These are phyloP conservation scores for Oryza officinalis DNA, from an alignment of 176 grass and related monocot species.

Conservation along the genomic window DNA sequence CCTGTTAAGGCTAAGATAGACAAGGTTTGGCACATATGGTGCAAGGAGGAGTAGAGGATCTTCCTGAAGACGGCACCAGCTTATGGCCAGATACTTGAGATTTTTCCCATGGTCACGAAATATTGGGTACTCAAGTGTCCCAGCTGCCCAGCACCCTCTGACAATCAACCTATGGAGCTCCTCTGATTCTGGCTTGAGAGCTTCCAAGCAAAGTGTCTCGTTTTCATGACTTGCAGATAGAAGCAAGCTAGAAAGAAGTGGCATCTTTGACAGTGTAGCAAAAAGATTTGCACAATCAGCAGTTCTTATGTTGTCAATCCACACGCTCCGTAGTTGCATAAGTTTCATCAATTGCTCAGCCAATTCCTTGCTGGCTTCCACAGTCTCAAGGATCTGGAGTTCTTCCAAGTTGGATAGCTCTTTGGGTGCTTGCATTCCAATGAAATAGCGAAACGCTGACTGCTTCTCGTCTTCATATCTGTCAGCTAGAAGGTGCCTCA, in stretches of 20 bases:
- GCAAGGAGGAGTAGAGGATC: too few species aligned
- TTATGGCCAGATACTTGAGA: too few species aligned
- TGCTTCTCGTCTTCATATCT: neutral
- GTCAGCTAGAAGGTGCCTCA: neutral
- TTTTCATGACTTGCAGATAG: conserved; percentile 13
- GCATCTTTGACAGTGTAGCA: neutral
- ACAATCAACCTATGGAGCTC: conserved; percentile 2
- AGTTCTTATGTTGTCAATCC: neutral
- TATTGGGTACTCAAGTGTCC: neutral
- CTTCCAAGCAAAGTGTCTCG: conserved; percentile 28
- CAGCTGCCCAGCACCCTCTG: neutral
- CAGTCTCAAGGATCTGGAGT: neutral
- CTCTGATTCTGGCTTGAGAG: neutral
- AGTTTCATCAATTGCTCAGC: neutral
- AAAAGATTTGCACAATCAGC: neutral
- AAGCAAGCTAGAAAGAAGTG: neutral
- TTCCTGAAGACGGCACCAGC: too few species aligned
- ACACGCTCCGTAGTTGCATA: neutral
- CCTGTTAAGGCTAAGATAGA: too few species aligned
- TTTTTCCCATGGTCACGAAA: neutral
- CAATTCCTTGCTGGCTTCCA: neutral
- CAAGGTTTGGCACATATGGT: too few species aligned
- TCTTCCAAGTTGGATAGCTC: neutral
- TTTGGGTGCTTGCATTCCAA: neutral
- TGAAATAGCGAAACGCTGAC: neutral